Evolutionary conservation across 257 asterid species (phyloP).

Genomic region (Pogostemon cablin): DNA sequence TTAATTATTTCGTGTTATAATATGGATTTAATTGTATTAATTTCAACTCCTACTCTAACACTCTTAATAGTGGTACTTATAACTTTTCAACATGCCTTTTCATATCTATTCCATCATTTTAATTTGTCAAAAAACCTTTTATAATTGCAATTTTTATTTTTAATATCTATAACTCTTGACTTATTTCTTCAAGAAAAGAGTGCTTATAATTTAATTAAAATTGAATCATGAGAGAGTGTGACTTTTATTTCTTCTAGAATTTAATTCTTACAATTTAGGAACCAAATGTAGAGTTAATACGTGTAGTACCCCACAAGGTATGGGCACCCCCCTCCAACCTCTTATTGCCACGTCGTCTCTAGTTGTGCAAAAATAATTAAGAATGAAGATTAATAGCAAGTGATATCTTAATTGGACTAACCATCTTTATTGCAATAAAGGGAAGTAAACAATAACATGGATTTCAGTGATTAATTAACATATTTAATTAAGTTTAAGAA

Average conservation of each 20-base stretch:
- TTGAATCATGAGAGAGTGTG: constrained; percentile 22
- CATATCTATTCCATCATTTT: too few species aligned
- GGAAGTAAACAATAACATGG: constrained; percentile 38
- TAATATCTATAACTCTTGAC: constrained; percentile 18
- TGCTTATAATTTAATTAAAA: constrained; percentile 19
- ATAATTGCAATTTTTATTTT: too few species aligned
- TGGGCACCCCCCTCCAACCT: constrained; percentile 28
- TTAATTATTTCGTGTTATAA: too few species aligned
- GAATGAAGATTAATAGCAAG: constrained; percentile 18
- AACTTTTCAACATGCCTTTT: too few species aligned
- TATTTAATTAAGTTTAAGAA: constrained; percentile 33
- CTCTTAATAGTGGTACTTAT: too few species aligned
- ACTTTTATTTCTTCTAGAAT: constrained; percentile 21
- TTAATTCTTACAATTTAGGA: constrained; percentile 26
- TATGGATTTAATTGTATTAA: too few species aligned
- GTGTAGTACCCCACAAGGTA: constrained; percentile 31
- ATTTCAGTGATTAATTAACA: constrained; percentile 49
- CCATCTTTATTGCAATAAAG: not conserved
- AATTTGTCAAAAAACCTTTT: too few species aligned
- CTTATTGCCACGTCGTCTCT: constrained; percentile 30
- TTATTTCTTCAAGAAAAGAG: constrained; percentile 21
- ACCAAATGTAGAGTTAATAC: constrained; percentile 20
- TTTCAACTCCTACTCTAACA: too few species aligned
- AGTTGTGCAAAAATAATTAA: not conserved
- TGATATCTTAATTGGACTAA: constrained; percentile 21